Base-by-base conservation (phyloP, 1,139 yeast species). In the Debaryomycetaceae sp. region DNA sequence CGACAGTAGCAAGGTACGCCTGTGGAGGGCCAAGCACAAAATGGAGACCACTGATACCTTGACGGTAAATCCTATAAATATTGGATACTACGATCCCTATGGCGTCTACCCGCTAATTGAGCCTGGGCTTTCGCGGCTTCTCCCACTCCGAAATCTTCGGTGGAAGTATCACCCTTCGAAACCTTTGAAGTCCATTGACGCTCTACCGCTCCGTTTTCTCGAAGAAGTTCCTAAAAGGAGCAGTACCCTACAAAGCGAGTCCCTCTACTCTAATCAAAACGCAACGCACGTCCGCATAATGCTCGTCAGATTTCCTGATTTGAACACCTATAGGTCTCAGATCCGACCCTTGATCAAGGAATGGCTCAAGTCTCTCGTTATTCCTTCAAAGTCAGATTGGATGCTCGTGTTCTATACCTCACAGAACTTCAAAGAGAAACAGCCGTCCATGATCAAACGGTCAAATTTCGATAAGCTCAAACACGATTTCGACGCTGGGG, bases 1-100 rank as follows among this genome's bases (percentile, higher is more conserved):
- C n/a, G n/a, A n/a, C n/a, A n/a, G n/a, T n/a, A n/a, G n/a, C n/a
- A n/a, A n/a, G n/a, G n/a, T n/a, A n/a, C n/a, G n/a, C n/a, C n/a
- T n/a, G n/a, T n/a, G n/a, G n/a, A n/a, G n/a, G n/a, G n/a, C n/a
- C n/a, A n/a, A n/a, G 12, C 7, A 22, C 24, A 15, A 22, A 13
- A 43, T 43, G 48, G 39, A 38, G 13, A 29, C 36, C 20, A 42
- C 38, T 15, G 44, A 44, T 22, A 33, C 41, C 6, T 37, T 39
- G 29, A 36, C 39, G 18, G 45, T 39, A 24, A 49, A 47, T 30
- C 57, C 63, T 15, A 54, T 75, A 4, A 47, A 50, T 27, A 55
- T 79, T 16, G 86, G 92, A 7, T 86, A 76, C 51, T 85, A 81
- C 51, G 97, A 90, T 48, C 97, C 97, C 1, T 81, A 82, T 47